Evolutionary conservation across 192 early-diverging fungal species (phyloP).

Genomic region (Linnemannia elongata): DNA sequence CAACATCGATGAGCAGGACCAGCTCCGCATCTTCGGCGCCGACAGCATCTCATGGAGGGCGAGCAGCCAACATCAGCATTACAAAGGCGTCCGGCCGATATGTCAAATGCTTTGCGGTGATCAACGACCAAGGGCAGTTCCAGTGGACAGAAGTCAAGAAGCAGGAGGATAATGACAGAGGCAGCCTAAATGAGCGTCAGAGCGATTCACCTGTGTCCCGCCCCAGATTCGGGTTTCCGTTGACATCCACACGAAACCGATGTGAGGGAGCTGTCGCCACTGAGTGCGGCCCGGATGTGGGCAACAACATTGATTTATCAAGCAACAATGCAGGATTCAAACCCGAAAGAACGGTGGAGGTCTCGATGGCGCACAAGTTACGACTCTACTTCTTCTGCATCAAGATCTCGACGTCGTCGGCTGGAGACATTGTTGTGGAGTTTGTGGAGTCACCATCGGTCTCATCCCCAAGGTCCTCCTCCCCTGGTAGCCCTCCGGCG

Average conservation of each 20-base stretch:
- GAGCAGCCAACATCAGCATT: slow-evolving; percentile 27
- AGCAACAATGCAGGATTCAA: background rate
- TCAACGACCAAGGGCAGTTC: slow-evolving; percentile 34
- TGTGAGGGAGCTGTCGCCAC: background rate
- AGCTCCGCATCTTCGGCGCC: slow-evolving; percentile 6
- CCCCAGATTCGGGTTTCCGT: slow-evolving; percentile 12
- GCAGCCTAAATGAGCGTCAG: background rate
- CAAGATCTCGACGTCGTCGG: slow-evolving; percentile 22
- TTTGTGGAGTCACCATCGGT: background rate
- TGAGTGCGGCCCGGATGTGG: no score
- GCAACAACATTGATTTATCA: background rate
- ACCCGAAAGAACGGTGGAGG: slow-evolving; percentile 16
- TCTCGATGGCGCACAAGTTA: slow-evolving; percentile 41
- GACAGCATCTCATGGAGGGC: background rate
- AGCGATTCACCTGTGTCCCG: background rate
- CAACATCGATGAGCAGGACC: slow-evolving; percentile 15
- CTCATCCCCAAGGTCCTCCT: background rate
- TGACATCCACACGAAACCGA: background rate
- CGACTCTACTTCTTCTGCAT: slow-evolving; percentile 52
- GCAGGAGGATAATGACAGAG: background rate
- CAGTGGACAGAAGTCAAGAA: slow-evolving; percentile 45
- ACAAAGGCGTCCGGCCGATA: slow-evolving; percentile 43
- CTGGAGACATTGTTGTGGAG: slow-evolving; percentile 25
- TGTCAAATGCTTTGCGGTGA: slow-evolving; percentile 39
- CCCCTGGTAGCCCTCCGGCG: background rate